Evolutionary conservation across 1,284 basidiomycete genomes (phyloP), one percentile per base, ranked within the genome.

Genomic region (Crocinoboletus sp.): DNA sequence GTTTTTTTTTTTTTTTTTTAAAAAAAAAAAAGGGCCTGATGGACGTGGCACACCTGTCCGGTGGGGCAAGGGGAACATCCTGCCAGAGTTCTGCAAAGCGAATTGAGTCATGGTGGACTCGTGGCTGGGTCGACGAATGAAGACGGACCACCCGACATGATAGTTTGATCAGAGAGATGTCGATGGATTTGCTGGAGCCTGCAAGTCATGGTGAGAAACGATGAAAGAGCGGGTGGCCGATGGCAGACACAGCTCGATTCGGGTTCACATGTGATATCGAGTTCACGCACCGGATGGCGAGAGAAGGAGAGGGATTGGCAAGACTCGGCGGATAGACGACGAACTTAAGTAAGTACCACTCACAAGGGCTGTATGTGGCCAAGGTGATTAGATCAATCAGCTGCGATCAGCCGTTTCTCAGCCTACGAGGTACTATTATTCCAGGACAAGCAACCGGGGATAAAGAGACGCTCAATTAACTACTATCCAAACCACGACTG

Each of bases 11-110:
- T n/a, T n/a, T n/a, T n/a, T n/a, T n/a, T n/a, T n/a, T n/a, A n/a
- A n/a, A n/a, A n/a, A n/a, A n/a, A n/a, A 35, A 15, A 11, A 46
- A 43, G 47, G 36, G 34, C 29, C 28, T 25, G 31, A 29, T 24
- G 44, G 36, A 13, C 16, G 38, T 4, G 44, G 41, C 61, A 24
- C 37, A 82, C 81, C 83, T 86, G 61, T 91, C 88, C 17, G 87
- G 84, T 32, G 89, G 89, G 23, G 89, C 88, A 49, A 88, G 78
- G 25, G 87, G 84, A 19, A 91, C 84, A 43, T 69, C 62, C 46
- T 80, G 70, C 84, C 85, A 89, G 39, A 69, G 66, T 71, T 88
- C 86, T 88, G 64, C 29, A 48, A 38, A 32, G 46, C 33, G 41
- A 55, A 48, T 54, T 31, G 38, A 40, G 45, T 46, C 24, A 40